A percentile compares a stretch with the other conserved stretches of the same genome.
Evolutionary conservation across 768 basidiomycete species (phyloP).

Genomic region (Mycena latifolia): DNA sequence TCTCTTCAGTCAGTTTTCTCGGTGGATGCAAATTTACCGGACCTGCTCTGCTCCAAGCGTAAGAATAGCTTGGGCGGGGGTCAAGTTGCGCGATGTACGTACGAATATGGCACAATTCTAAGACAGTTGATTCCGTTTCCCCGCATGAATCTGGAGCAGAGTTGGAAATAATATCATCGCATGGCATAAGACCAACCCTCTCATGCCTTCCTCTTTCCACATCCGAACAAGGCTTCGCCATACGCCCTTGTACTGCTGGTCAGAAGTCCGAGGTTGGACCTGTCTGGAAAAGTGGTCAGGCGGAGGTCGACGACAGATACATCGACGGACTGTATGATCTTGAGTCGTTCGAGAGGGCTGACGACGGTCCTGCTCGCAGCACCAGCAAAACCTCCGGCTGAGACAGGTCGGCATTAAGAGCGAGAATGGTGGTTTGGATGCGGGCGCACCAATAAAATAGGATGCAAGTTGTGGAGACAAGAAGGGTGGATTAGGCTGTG

Average conservation of each 20-base stretch:
- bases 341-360: slow-evolving; percentile 90
- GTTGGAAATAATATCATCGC: slow-evolving; percentile 2
- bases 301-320: not conserved
- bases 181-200: slow-evolving; percentile 55
- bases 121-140: slow-evolving; percentile 93
- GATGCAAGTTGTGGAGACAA: slow-evolving; percentile 50
- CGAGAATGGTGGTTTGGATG: slow-evolving; percentile 4
- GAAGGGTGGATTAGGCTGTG: slow-evolving; percentile 28
- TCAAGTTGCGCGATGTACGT: slow-evolving; percentile 37
- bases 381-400: slow-evolving; percentile 70
- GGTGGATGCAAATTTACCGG: not conserved
- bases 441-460: slow-evolving; percentile 54
- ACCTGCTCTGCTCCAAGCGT: slow-evolving; percentile 21
- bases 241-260: slow-evolving; percentile 84
- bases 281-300: slow-evolving; percentile 65
- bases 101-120: slow-evolving; percentile 92
- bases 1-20: slow-evolving; percentile 8
- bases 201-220: slow-evolving; percentile 95
- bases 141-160: slow-evolving; percentile 72
- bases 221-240: slow-evolving; percentile 87
- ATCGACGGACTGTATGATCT: slow-evolving; percentile 87
- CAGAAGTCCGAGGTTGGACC: slow-evolving; percentile 80
- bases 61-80: not conserved
- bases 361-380: slow-evolving; percentile 92
- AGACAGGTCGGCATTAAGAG: not conserved